Evolutionary conservation across 2,329 filamentous ascomycete species (phyloP), one percentile per base, ranked within the genome.

Genomic region (Trichoderma endophyticum): DNA sequence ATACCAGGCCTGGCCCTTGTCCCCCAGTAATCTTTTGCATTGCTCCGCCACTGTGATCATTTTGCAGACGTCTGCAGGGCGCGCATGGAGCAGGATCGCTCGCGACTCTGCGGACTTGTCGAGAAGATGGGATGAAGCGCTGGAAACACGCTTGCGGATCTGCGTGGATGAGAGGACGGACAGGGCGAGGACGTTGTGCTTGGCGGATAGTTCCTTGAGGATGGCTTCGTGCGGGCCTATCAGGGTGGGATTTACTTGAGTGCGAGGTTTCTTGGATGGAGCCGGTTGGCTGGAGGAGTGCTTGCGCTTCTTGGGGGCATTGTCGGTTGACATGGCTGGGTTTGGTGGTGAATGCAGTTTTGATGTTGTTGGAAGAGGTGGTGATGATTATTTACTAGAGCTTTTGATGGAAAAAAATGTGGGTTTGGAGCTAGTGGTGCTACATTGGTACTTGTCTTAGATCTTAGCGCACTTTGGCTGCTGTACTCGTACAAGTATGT

Each of bases 11-110:
- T 81, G 83, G 4, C 83, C 83, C 54, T 82, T 80, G 65, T 84
- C 83, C 36, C 77, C 81, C 67, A 92, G 80, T 61, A 89, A 82
- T 51, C 86, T 82, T 79, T 91, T 91, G 71, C 85, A 86, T 48
- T 92, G 89, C 80, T 94, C 92, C 59, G 86, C 85, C 60, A 93
- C 86, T 4, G 88, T 91, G 75, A 93, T 87, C 76, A 93, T 83
- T 80, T 94, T 94, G 80, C 84, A 85, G 2, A 88, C 85, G 3
- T 89, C 86, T 11, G 79, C 73, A 0, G 85, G 82, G 24, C 85
- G 84, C 36, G 87, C 86, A 75, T 88, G 83, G 21, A 90, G 79
- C 51, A 90, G 78, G n/a, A 83, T 83, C 15, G 84, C 77, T 11
- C 80, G 79, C 61, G 77, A 75, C 28, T 75, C 74, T n/a, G 73